Conservation (phyloP, 2,329 filamentous ascomycete genomes). For the Alternaria gansuensis region DNA sequence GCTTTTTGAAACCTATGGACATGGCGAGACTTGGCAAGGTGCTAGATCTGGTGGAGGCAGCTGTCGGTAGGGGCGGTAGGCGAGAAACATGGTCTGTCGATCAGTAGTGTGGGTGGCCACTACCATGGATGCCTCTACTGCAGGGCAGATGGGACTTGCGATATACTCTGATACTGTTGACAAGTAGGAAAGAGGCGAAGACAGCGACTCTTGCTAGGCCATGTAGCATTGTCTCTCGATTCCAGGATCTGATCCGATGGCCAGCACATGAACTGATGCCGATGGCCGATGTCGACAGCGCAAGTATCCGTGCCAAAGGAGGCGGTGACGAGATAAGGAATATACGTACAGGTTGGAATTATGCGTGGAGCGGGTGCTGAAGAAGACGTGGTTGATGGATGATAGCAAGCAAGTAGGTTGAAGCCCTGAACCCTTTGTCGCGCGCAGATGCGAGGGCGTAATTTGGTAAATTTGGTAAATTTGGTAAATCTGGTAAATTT, state of each 20-base stretch:
- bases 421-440: slow-evolving; percentile 5
- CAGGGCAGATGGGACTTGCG: not conserved
- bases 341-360: slow-evolving; percentile 17
- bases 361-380: not conserved
- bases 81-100: slow-evolving; percentile 14
- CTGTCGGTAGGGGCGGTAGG: slow-evolving; percentile 14
- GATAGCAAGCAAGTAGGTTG: not conserved
- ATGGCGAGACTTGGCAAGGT: slow-evolving; percentile 9
- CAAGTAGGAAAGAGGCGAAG: not conserved
- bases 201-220: not conserved
- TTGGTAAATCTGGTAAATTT: too few species aligned
- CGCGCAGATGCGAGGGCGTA: slow-evolving; percentile 3
- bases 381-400: slow-evolving; percentile 2
- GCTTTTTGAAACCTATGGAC: slow-evolving; percentile 8
- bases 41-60: not conserved
- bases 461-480: too few species aligned
- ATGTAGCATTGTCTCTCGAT: not conserved
- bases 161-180: not conserved
- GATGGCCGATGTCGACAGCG: not conserved
- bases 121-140: not conserved
- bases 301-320: slow-evolving; percentile 1
- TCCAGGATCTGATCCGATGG: not conserved
- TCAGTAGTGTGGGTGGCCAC: slow-evolving; percentile 2
- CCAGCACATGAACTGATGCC: not conserved
- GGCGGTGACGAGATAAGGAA: slow-evolving; percentile 1